Evolutionary conservation across 2,329 filamentous ascomycete species (phyloP), one percentile per base, ranked within the genome.

Genomic region (Ceratocystis destructans): DNA sequence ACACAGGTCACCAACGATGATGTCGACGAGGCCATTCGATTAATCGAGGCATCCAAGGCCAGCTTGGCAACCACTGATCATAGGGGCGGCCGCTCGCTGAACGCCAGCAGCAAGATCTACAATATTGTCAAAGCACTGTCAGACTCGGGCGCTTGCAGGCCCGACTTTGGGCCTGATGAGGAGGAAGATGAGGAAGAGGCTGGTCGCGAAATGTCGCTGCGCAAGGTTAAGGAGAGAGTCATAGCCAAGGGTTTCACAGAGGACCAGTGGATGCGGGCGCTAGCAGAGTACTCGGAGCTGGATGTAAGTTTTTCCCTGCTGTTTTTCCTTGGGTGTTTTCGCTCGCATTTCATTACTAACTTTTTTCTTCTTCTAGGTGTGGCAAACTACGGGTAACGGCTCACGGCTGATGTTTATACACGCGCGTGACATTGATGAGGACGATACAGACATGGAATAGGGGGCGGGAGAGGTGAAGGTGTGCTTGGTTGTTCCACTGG

Each of bases 181-280:
- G 81, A 74, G 71, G 83, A 71, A 79, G 88, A 77, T 3, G 80
- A 80, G 2, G 80, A 81, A 22, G 79, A 78, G 65, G 73, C 75
- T 45, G 79, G 81, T 17, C 74, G 82, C 22, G 92, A 96, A 76
- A 78, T 99, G 71, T 94, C 87, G 75, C 83, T 99, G 79, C 84
- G 88, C 70, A 88, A 90, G 76, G 90, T 99, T 68, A 85, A 92
- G 74, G 92, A 96, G 76, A 80, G 94, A 70, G 91, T 99, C 37
- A 82, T 97, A 72, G 94, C 92, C 64, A 96, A 96, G 82, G 94
- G 94, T 2, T 99, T 96, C 76, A 99, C 93, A 0, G 87, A 91
- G 70, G 90, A 97, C 76, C 92, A 99, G 76, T 91, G 96, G 78
- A 82, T 89, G 72, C 83, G 83, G 71, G 87, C 92, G 22, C 81